Conservation (phyloP, 495 filamentous ascomycete genomes). For the Penicillium psychrofluorescens region DNA sequence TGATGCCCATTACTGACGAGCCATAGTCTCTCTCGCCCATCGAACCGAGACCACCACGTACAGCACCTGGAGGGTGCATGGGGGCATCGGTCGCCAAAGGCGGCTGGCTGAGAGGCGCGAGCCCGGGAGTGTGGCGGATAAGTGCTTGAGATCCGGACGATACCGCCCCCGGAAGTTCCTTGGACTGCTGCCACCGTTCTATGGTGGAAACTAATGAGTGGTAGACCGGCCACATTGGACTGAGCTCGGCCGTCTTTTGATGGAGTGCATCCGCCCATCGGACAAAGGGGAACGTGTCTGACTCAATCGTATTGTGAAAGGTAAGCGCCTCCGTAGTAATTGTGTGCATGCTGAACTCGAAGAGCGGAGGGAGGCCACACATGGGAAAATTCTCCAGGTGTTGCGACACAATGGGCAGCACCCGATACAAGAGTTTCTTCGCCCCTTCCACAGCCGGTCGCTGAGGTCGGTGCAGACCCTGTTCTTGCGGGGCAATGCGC, state of each 20-base stretch:
- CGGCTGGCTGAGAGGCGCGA: no score
- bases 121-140: not conserved
- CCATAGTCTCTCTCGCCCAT: constrained; percentile 13
- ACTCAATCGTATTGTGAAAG: constrained; percentile 25
- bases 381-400: constrained; percentile 41
- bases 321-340: constrained; percentile 31
- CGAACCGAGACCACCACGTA: not conserved
- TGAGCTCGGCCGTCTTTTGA: constrained; percentile 22
- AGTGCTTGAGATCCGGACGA: constrained; percentile 4
- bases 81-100: not conserved
- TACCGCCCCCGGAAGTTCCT: constrained; percentile 7
- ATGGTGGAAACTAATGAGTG: constrained; percentile 23
- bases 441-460: constrained; percentile 34
- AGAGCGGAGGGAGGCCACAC: constrained; percentile 41
- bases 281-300: constrained; percentile 29
- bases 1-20: constrained; percentile 31
- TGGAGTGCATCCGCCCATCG: constrained; percentile 33
- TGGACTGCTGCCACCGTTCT: constrained; percentile 25
- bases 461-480: constrained; percentile 27
- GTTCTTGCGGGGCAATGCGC: constrained; percentile 26
- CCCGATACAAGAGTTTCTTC: constrained; percentile 37
- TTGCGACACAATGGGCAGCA: constrained; percentile 34
- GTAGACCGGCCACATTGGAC: constrained; percentile 32
- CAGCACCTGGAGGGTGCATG: constrained; percentile 1
- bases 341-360: constrained; percentile 33